Evolutionary conservation across 257 asterid species (phyloP), one percentile per base, ranked within the genome.

Genomic region (Oldenlandia corymbosa): DNA sequence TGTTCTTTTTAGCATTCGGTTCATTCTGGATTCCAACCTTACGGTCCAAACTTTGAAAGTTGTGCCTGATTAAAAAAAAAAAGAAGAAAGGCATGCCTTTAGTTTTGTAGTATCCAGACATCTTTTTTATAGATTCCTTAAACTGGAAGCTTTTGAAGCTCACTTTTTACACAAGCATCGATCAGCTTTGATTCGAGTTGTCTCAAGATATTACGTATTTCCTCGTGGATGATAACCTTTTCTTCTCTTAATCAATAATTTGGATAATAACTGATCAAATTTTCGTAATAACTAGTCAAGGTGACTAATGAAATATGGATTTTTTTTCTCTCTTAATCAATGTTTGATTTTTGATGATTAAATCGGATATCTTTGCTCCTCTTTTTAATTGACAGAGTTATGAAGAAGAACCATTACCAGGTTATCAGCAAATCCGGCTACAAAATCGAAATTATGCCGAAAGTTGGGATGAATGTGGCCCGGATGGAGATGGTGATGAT

Each of bases 351-450:
- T 53, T 42, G 23, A 13, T 14, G 10, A 53, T 27, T 12, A 27
- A 16, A 7, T 5, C 32, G 9, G 16, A 11, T 24, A 52, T 52
- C 11, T 50, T 41, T 54, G 30, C 52, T 66, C 50, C 26, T 27
- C 31, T 17, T 17, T 7, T 17, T 20, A 2, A 23, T 76, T 28
- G 54, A 64, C 91, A 93, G 99, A 93, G 88, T 65, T 90, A 86
- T 65, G 96, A 80, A 12, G 94, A 90, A 7, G 97, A 88, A 17
- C 86, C 95, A 59, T 58, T 87, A 14, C 76, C 90, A 18, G 88
- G 89, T 21, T 88, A 82, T 64, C 83, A 78, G 53, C 90, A 85
- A 64, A 69, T 76, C 47, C 73, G 70, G 37, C 23, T 71, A 47
- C 89, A 85, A 34, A 80, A 62, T 62, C 79, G 76, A 57, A 84